Base-by-base conservation (phyloP, 768 basidiomycete genomes). In the Kwoniella newhampshirensis region DNA sequence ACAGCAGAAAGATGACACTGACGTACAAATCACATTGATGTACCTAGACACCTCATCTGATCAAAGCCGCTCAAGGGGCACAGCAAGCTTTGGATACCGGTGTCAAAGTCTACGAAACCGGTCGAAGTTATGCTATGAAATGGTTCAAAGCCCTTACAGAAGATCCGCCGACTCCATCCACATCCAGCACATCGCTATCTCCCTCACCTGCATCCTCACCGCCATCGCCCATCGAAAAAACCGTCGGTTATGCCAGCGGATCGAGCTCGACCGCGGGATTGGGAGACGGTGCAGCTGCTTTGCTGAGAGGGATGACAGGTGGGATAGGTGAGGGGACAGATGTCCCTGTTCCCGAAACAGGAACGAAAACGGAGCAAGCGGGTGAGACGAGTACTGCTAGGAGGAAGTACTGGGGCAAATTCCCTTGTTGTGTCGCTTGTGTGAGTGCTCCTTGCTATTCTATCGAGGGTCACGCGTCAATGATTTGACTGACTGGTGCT, bases 401-500 rank as follows among this genome's bases (percentile, higher is more conserved):
- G 36, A 30, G 20, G 25, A 51, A 28, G 11, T 32, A 59, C 30
- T 68, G 67, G 67, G 67, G 67, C 9, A 44, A 50, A 30, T 65
- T 54, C 44, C 58, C 57, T 9, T 68, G 67, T 43, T 68, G 67
- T 49, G 41, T 68, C 4, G 51, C 57, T 37, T 68, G 67, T 54
- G 67, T 68, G 52, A 60, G 63, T 51, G 20, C 17, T 32, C 13
- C 32, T 32, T 32, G n/a, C n/a, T n/a, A n/a, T n/a, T n/a, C n/a
- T n/a, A n/a, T n/a, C n/a, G n/a, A n/a, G n/a, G n/a, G n/a, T n/a
- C n/a, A n/a, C n/a, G n/a, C n/a, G n/a, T n/a, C n/a, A n/a, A n/a
- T n/a, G n/a, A n/a, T n/a, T n/a, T n/a, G n/a, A n/a, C n/a, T n/a
- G n/a, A n/a, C n/a, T n/a, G n/a, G n/a, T n/a, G n/a, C n/a, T n/a